These are phyloP conservation scores for Aspergillus chevalieri DNA, from an alignment of 2,329 filamentous ascomycete genomes.

Conservation along the genomic window DNA sequence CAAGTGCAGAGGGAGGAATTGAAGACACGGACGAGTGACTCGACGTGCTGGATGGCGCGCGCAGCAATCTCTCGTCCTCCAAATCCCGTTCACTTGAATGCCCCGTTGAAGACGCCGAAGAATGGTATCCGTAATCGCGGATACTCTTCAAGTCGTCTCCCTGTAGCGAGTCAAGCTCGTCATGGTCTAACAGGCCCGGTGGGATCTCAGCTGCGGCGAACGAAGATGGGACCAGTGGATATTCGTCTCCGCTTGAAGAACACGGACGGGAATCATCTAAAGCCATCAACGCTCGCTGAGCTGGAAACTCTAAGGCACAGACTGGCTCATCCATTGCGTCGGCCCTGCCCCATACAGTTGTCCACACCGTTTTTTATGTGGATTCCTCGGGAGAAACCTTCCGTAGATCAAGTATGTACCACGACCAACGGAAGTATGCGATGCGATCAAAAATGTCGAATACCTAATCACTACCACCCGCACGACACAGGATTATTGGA, in stretches of 20 bases:
- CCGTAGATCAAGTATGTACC: background rate
- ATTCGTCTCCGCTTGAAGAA: background rate
- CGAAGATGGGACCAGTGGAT: background rate
- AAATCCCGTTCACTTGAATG: constrained; percentile 20
- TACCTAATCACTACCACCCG: background rate
- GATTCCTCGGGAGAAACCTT: background rate
- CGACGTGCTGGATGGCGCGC: constrained; percentile 24
- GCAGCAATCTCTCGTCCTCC: constrained; percentile 22
- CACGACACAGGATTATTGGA: background rate
- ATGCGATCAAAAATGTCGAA: background rate
- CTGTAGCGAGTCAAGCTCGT: constrained; percentile 7
- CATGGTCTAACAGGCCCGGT: background rate
- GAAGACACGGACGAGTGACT: constrained; percentile 39
- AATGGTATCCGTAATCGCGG: constrained; percentile 28
- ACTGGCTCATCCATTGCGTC: background rate
- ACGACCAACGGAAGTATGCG: background rate
- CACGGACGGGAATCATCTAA: background rate
- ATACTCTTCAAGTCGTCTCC: constrained; percentile 14
- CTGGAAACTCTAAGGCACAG: background rate
- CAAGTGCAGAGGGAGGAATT: constrained; percentile 33
- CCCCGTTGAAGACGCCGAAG: constrained; percentile 27
- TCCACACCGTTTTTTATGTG: background rate
- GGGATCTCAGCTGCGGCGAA: background rate
- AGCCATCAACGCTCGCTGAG: background rate
- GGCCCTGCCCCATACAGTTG: background rate